Percentiles rank a stretch among this genome's conserved stretches.
These are phyloP conservation scores for Hsuehochloa calcarea DNA, from an alignment of 176 grass and related monocot species.

Conservation along the genomic window DNA sequence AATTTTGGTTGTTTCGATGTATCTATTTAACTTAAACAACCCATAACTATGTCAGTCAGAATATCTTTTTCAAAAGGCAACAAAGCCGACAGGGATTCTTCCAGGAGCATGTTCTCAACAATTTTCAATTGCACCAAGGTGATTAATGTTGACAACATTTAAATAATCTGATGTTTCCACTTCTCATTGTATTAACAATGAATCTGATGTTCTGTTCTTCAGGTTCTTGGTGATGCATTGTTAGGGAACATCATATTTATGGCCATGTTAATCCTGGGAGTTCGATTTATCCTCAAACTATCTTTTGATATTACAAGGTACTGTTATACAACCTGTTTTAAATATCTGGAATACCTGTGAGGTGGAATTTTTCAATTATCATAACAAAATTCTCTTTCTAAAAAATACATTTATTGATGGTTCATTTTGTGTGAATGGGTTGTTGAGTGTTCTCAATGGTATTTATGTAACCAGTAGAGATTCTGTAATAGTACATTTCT, in stretches of 20 bases:
- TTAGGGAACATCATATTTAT: slow-evolving; percentile 72
- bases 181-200: background rate
- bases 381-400: background rate
- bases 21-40: slow-evolving; percentile 15
- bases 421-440: background rate
- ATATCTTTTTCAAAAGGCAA: slow-evolving; percentile 63
- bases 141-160: background rate
- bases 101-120: slow-evolving; percentile 35
- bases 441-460: background rate
- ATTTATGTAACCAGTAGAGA: slow-evolving; percentile 3
- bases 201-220: slow-evolving; percentile 15
- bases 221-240: slow-evolving; percentile 64
- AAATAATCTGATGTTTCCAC: slow-evolving; percentile 18
- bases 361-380: background rate
- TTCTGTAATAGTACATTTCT: background rate
- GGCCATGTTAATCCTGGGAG: slow-evolving; percentile 50
- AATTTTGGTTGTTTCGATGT: slow-evolving; percentile 15
- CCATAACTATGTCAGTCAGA: slow-evolving; percentile 75
- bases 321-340: background rate
- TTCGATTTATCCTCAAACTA: slow-evolving; percentile 56
- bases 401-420: background rate
- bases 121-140: slow-evolving; percentile 72
- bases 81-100: slow-evolving; percentile 53
- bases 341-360: slow-evolving; percentile 12
- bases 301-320: slow-evolving; percentile 63